Evolutionary conservation across 352 stramenopile genomes (phyloP).

Genomic region (Globisporangium orthogonon): DNA sequence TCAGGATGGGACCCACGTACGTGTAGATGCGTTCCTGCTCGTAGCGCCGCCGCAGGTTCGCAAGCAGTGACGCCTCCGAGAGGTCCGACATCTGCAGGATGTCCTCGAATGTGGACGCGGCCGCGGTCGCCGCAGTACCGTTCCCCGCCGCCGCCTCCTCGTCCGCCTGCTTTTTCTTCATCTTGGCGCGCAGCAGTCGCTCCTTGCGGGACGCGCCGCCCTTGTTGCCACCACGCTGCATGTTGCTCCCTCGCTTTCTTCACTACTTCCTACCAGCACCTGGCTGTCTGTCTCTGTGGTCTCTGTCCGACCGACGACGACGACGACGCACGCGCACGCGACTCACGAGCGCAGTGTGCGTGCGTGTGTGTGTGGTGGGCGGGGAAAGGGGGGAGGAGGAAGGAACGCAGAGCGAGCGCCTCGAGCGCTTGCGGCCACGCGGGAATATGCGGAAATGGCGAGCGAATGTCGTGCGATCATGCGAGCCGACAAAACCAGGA

Average conservation of each 20-base stretch:
- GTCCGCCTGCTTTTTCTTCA: conserved; percentile 84
- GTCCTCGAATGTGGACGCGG: conserved; percentile 65
- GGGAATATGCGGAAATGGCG: no score
- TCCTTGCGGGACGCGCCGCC: conserved; percentile 64
- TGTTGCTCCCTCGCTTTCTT: conserved; percentile 1
- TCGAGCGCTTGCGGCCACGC: no score
- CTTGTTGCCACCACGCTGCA: conserved; percentile 26
- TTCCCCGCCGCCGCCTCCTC: conserved; percentile 39
- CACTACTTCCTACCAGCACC: neutral
- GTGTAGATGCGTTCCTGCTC: conserved; percentile 93
- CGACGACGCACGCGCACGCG: neutral
- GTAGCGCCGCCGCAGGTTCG: conserved; percentile 87
- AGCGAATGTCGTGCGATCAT: no score
- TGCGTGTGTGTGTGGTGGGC: no score
- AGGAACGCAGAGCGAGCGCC: no score
- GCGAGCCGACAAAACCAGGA: no score
- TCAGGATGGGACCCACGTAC: conserved; percentile 88
- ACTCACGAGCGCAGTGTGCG: neutral
- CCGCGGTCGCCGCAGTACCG: conserved; percentile 12
- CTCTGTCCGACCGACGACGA: neutral
- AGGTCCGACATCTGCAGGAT: conserved; percentile 88
- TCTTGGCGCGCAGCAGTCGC: conserved; percentile 77
- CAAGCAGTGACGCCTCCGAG: conserved; percentile 86
- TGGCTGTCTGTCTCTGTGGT: neutral
- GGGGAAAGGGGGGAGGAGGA: no score